A percentile compares a stretch with the other conserved stretches of the same genome.
Evolutionary conservation across 1,284 basidiomycete genomes (phyloP).

Genomic region (Sphaerobolus stellatus): DNA sequence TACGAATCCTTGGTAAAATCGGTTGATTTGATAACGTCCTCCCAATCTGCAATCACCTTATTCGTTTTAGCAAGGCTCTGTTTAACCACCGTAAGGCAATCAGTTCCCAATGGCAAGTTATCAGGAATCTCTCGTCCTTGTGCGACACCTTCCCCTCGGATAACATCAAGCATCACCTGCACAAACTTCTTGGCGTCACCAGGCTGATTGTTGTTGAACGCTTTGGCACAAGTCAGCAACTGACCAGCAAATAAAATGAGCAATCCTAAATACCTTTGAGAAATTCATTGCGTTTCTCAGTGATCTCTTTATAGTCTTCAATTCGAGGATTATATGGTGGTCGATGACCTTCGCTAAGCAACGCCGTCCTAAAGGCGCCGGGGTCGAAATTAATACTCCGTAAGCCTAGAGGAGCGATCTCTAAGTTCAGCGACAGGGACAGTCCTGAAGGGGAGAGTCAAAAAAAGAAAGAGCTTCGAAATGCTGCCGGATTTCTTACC

Average conservation of each 20-base stretch:
- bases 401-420: slow-evolving; percentile 43
- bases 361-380: slow-evolving; percentile 43
- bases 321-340: slow-evolving; percentile 33
- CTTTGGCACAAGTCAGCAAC: slow-evolving; percentile 3
- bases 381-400: slow-evolving; percentile 42
- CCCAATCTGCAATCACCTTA: slow-evolving; percentile 27
- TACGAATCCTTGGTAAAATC: not conserved
- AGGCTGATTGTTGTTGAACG: slow-evolving; percentile 29
- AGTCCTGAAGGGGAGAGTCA: slow-evolving; percentile 24
- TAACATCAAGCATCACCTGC: slow-evolving; percentile 29
- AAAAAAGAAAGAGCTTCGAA: not conserved
- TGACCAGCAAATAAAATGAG: not conserved
- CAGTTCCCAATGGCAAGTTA: slow-evolving; percentile 26
- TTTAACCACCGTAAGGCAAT: slow-evolving; percentile 21
- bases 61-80: slow-evolving; percentile 15
- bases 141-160: slow-evolving; percentile 28
- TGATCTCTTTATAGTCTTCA: slow-evolving; percentile 36
- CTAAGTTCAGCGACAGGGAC: slow-evolving; percentile 35
- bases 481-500: slow-evolving; percentile 23
- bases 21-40: slow-evolving; percentile 17
- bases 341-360: slow-evolving; percentile 34
- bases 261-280: slow-evolving; percentile 23
- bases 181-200: slow-evolving; percentile 32
- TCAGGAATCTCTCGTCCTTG: slow-evolving; percentile 23
- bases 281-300: slow-evolving; percentile 24